A percentile compares a stretch with the other conserved stretches of the same genome.
Conservation (phyloP, 805 yeast genomes). For the Yarrowia bubula region DNA sequence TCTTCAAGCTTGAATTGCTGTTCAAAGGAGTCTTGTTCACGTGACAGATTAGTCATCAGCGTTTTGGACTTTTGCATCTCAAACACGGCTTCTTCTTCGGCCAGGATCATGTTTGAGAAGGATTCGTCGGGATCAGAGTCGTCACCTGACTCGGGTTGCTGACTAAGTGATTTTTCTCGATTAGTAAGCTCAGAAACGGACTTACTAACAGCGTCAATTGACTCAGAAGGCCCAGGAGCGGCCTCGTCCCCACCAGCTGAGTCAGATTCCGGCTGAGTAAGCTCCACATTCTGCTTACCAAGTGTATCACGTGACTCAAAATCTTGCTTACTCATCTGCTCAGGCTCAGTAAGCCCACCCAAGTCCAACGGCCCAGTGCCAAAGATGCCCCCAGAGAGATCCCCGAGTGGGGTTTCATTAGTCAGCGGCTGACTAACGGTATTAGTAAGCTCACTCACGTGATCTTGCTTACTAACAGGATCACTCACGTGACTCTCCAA, state of each 20-base stretch:
- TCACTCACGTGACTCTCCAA: neutral
- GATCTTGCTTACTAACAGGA: too few species aligned
- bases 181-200: too few species aligned
- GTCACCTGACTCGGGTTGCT: too few species aligned
- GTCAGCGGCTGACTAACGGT: too few species aligned
- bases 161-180: too few species aligned
- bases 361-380: neutral
- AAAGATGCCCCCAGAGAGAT: neutral
- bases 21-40: conserved; percentile 34
- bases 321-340: neutral
- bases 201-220: too few species aligned
- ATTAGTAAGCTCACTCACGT: too few species aligned
- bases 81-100: conserved; percentile 25
- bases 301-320: neutral
- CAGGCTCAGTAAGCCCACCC: neutral
- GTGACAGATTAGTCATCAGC: conserved; percentile 1
- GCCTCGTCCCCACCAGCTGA: neutral
- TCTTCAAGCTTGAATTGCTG: conserved; percentile 44
- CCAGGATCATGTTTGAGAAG: conserved; percentile 10
- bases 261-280: neutral
- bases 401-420: too few species aligned
- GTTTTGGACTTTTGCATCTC: conserved; percentile 24
- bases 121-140: neutral
- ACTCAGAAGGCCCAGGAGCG: neutral
- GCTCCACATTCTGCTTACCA: neutral